phyloP scores from a whole-genome alignment of 2,329 filamentous ascomycete species.

The Sclerotinia glacialis region DNA sequence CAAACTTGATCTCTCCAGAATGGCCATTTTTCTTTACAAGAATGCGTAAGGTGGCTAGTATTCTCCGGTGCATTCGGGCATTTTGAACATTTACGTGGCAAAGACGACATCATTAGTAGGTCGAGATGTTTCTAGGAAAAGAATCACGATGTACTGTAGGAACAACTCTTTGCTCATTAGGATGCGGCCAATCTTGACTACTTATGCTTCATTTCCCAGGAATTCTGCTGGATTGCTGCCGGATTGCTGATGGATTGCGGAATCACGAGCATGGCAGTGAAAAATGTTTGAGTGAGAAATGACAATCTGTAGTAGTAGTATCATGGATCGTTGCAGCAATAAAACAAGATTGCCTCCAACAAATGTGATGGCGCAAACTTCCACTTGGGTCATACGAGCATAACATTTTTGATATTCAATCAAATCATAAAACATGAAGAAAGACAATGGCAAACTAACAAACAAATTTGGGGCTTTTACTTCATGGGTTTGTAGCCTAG shows the following conservation, averaged over 20 bases:
- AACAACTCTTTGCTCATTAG: neutral
- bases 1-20: constrained; percentile 2
- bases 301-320: neutral
- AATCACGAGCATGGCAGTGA: neutral
- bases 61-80: neutral
- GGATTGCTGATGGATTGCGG: neutral
- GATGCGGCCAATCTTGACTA: neutral
- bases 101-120: neutral
- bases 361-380: neutral
- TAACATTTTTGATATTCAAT: neutral
- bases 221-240: neutral
- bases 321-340: neutral
- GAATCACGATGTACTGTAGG: neutral
- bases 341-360: neutral
- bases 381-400: neutral
- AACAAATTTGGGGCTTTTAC: neutral
- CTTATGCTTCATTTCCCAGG: neutral
- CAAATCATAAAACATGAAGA: neutral
- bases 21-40: neutral
- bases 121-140: neutral
- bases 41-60: neutral
- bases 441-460: neutral
- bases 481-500: neutral
- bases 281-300: no score
- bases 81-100: neutral